Base-by-base conservation (phyloP, 2,329 filamentous ascomycete genomes). In the Pseudogymnoascus sp. region DNA sequence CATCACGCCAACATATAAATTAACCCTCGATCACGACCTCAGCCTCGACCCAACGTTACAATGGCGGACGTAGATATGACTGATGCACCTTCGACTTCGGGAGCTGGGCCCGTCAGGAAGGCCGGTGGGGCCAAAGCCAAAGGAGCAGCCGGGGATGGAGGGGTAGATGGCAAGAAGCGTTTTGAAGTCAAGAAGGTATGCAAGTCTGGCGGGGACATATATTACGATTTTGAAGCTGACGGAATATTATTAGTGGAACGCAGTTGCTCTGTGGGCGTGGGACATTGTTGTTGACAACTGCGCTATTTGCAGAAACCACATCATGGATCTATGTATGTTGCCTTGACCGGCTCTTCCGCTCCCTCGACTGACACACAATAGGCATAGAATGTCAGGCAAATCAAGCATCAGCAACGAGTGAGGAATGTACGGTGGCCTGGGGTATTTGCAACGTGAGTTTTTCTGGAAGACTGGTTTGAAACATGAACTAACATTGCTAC, bases 221-320 rank as follows among this genome's bases (percentile, higher is more conserved):
- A 10, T 19, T 47, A 31, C 53, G 31, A 38, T 15, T 19, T 50
- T 17, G n/a, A 57, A 19, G 50, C n/a, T 57, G 50, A 57, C 10
- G 4, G 4, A 13, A 33, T 33, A 57, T 23, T 2, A 67, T 47
- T 72, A 97, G 93, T 99, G 95, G 95, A 97, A 97, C 72, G 95
- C 95, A 0, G 95, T 99, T 61, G 93, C 95, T 42, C 83, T 99
- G 1, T 99, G 95, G 95, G 95, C 95, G 0, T 99, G 95, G 95
- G 95, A 99, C 75, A 99, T 99, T 65, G 93, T 97, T 33, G 95
- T 99, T 66, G 95, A 99, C 79, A 99, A 99, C 83, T 99, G 95
- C 76, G 95, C 95, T 72, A 99, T 99, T 75, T 99, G 95, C 82
- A 86, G 95, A 75, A 99, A 99, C 76, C 95, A 99, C 77, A 99